Evolutionary conservation across 169 alveolate genomes (phyloP), one percentile per base, ranked within the genome.

Genomic region (Cryptosporidium xiaoi): DNA sequence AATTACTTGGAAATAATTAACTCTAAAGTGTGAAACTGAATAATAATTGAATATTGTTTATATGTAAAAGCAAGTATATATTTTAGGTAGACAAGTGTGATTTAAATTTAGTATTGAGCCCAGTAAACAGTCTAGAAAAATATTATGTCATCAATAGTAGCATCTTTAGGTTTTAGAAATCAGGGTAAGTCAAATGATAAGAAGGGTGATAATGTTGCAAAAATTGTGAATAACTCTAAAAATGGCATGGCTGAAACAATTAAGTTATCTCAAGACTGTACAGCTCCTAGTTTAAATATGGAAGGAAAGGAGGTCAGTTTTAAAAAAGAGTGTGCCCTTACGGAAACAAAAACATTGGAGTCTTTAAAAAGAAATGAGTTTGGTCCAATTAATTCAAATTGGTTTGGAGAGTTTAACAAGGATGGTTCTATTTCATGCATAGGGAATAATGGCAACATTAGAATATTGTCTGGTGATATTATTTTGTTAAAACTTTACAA

Each of bases 391-490:
- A 69, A 69, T 31, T 69, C 67, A 7, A 77, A 60, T 36, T 77
- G 87, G 87, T 60, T 44, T 40, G 58, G 53, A 16, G 87, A 77
- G 18, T 77, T 77, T 60, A 62, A 60, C 60, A 77, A 44, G 34
- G 33, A 60, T 3, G 71, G 87, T 8, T 18, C 5, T 2, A 60
- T 77, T 27, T 44, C 77, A 2, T 77, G 50, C 44, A 24, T 48
- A 3, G 87, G 87, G n/a, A 77, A 18, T 60, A 53, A 60, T 3
- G 87, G 87, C 12, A 77, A 77, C 31, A 77, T 77, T 6, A 36
- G 87, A 12, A 48, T 77, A 40, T 46, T 77, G 27, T 29, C 62
- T 13, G 71, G 71, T n/a, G 87, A 77, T 31, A 27, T 55, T 12
- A 13, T 77, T 3, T 16, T 40, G 1, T n/a, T 77, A 8, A 77